Conservation (phyloP, 2,329 filamentous ascomycete genomes). For the Paecilomyces sp. region DNA sequence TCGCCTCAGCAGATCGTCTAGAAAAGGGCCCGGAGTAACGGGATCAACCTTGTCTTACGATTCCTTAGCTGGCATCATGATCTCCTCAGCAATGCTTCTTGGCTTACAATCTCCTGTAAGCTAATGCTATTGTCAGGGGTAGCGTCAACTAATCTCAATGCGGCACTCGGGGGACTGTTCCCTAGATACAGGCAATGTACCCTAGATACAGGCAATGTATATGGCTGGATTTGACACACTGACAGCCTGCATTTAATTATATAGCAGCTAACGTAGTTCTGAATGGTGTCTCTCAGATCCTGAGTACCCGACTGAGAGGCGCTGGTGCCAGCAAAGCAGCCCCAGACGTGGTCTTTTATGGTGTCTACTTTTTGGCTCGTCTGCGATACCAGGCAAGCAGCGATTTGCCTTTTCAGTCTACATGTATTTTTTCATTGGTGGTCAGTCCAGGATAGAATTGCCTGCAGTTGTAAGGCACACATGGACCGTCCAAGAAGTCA, state of each 20-base stretch:
- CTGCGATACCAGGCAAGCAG: neutral
- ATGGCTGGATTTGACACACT: neutral
- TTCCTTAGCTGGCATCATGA: neutral
- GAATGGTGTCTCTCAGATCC: neutral
- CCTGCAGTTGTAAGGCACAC: neutral
- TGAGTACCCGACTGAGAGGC: neutral
- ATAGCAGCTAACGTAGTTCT: neutral
- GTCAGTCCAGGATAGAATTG: neutral
- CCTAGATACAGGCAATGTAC: neutral
- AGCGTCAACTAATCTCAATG: neutral
- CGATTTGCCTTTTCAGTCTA: neutral
- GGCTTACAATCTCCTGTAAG: neutral
- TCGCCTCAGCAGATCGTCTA: neutral
- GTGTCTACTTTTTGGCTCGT: neutral
- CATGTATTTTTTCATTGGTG: neutral
- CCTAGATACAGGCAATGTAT: neutral
- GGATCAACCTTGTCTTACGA: constrained; percentile 2
- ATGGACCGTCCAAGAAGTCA: neutral
- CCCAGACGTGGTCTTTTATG: neutral
- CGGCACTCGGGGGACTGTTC: neutral
- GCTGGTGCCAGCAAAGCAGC: neutral
- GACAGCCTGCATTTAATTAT: neutral
- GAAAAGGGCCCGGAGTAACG: neutral
- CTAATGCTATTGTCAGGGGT: neutral
- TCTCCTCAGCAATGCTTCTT: neutral